Percentiles rank a stretch among this genome's conserved stretches.
Conservation (phyloP, 495 filamentous ascomycete genomes). For the Lasiosphaeria ovina region DNA sequence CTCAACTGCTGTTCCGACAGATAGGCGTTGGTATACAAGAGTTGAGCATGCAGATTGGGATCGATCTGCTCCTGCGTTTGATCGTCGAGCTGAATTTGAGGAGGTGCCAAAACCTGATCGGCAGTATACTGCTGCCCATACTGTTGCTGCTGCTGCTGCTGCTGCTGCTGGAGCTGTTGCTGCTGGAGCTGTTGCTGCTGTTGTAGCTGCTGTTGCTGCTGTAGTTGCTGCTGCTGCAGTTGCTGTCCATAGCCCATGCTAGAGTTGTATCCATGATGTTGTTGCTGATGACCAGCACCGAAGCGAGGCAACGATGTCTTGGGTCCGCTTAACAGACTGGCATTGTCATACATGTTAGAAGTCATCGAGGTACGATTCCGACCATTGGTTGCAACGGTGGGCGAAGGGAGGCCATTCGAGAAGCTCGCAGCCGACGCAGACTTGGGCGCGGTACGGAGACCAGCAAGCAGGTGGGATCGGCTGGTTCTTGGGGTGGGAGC, state of each 20-base stretch:
- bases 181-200: conserved; percentile 20
- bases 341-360: conserved; percentile 47
- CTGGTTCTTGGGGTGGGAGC: conserved; percentile 84
- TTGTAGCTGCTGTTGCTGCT: conserved; percentile 43
- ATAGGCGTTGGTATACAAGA: conserved; percentile 81
- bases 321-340: conserved; percentile 44
- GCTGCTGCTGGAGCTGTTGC: conserved; percentile 21
- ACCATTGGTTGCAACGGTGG: conserved; percentile 28
- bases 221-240: conserved; percentile 30
- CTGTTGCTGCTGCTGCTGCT: conserved; percentile 32
- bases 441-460: conserved; percentile 89
- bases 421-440: conserved; percentile 65
- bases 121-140: conserved; percentile 51
- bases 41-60: conserved; percentile 75
- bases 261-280: background rate
- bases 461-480: conserved; percentile 90
- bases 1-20: conserved; percentile 86
- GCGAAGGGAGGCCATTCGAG: conserved; percentile 64
- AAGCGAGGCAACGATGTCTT: conserved; percentile 52
- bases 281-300: conserved; percentile 31
- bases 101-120: conserved; percentile 85
- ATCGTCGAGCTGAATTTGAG: conserved; percentile 68
- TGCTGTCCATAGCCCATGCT: conserved; percentile 27
- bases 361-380: conserved; percentile 47
- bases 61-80: conserved; percentile 68